Base-by-base conservation (phyloP, 2,329 filamentous ascomycete species). In the Rutstroemia sp. region DNA sequence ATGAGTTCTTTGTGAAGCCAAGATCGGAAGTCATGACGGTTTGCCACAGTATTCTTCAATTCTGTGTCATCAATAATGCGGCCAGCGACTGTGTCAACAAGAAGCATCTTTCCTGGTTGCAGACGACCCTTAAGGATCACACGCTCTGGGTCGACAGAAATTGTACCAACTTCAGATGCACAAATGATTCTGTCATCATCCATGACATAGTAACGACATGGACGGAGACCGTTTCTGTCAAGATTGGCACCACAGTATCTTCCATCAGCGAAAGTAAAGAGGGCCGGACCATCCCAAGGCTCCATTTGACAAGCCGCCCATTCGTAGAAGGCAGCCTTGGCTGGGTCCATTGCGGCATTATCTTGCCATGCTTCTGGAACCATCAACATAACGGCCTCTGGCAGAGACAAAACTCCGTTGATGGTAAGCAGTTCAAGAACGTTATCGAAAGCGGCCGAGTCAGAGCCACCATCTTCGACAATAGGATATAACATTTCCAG, bases 261-360 rank as follows among this genome's bases (percentile, higher is more conserved):
- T 60, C 92, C 92, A 71, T 97, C 92, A 27, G 92, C 90, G 74
- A 97, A 97, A 6, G 92, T 96, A 78, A 97, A 97, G 34, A 97
- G 83, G 56, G 92, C 92, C 37, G 92, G 92, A 18, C 92, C 92
- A 73, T 97, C 92, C 92, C 92, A 97, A 16, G 92, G 92, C 77
- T 97, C 92, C 92, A 97, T 97, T 79, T 95, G 88, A 73, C 92
- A 97, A 63, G 91, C 92, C 67, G 92, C 92, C 91, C 92, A 97
- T 73, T 97, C 92, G 75, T 97, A 97, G 75, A 96, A 97, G 52
- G 92, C 92, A 58, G 92, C 89, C 77, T 97, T 97, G 69, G 90
- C 88, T 56, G 91, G 90, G 67, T 96, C 92, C 87, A 97, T 95
- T 59, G 85, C 79, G 39, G 85, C 78, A 73, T 96, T 96, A 60